Evolutionary conservation across 1,284 basidiomycete genomes (phyloP), one percentile per base, ranked within the genome.

Genomic region (Cryptococcus sp.): DNA sequence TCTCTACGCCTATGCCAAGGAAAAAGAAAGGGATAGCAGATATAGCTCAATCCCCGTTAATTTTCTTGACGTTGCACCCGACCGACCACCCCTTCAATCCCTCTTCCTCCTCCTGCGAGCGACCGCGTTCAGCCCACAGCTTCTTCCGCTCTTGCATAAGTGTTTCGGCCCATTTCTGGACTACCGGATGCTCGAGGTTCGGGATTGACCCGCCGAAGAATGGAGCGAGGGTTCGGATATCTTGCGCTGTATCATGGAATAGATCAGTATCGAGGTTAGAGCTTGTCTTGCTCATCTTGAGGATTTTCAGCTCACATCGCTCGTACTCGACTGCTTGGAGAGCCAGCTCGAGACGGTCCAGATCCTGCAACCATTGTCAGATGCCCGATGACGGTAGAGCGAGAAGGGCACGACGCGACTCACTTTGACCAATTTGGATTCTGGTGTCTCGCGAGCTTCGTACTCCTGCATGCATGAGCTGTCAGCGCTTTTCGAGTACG

Each of bases 391-490:
- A 53, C 17, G 48, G 13, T 5, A 35, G 6, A 17, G 16, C 13
- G 8, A 30, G 4, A 22, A 22, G 20, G 20, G 3, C 15, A 38
- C 54, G 62, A 75, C 15, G 25, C 54, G 62, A 75, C 62, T 66
- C 83, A 91, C 93, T 83, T 99, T 98, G 58, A 98, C 94, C 66
- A 97, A 90, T 64, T 83, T 86, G 0, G 93, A 89, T 78, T 98
- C 95, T 11, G 85, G 79, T 0, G 89, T 90, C 68, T 84, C 71
- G 4, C 90, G 84, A 45, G 85, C 86, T 80, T 99, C 95, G 72
- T 98, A 98, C 80, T 99, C 95, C 86, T 93, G 66, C 19, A 52
- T 40, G 8, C 38, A 43, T 35, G 8, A 35, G 39, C 55, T 52
- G 51, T 41, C 52, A 42, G n/a, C 11, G 19, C 7, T 35, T 35